Base-by-base conservation (phyloP, 495 filamentous ascomycete species). In the Talaromyces adpressus region DNA sequence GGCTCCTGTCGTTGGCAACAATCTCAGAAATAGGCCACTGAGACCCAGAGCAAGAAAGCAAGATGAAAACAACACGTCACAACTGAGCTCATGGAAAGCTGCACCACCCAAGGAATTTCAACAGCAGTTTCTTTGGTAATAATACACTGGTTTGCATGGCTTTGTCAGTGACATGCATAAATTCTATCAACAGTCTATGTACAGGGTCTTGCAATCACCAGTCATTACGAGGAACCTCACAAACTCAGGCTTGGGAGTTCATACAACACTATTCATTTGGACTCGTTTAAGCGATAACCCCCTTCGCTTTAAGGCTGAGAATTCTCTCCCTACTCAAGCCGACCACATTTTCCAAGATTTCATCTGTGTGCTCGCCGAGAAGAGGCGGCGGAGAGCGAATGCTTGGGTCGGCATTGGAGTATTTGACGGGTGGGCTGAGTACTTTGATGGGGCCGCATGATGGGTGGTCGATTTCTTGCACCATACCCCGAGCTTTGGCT, bases 381-480 rank as follows among this genome's bases (percentile, higher is more conserved):
- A 83, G 83, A 7, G 91, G 91, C 30, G 91, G 91, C 9, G 87
- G 78, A 8, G 73, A 84, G 6, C 90, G 73, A 20, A 91, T 83
- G 16, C 81, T 74, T 0, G 90, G 88, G 64, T 78, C 79, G 12
- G 87, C 84, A 49, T 88, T 80, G 11, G 88, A 92, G 70, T 88
- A 96, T 70, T 97, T 97, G 47, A 97, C 84, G 0, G 92, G 92
- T 29, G 89, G 89, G 67, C 90, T 96, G 27, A 98, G 85, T 59
- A 98, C 69, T 75, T 92, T 92, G 64, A 98, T 90, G 2, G 86
- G 84, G 2, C 94, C 94, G 69, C 92, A 96, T 3, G 79, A 74
- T 2, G 84, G 85, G 71, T 98, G 94, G 1, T 96, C 85, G 27
- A 97, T 78, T 66, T 94, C 90, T 8, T 87, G 82, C 4, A 98